These are phyloP conservation scores for Chalara sp. DNA, from an alignment of 2,329 filamentous ascomycete species.

Conservation along the genomic window DNA sequence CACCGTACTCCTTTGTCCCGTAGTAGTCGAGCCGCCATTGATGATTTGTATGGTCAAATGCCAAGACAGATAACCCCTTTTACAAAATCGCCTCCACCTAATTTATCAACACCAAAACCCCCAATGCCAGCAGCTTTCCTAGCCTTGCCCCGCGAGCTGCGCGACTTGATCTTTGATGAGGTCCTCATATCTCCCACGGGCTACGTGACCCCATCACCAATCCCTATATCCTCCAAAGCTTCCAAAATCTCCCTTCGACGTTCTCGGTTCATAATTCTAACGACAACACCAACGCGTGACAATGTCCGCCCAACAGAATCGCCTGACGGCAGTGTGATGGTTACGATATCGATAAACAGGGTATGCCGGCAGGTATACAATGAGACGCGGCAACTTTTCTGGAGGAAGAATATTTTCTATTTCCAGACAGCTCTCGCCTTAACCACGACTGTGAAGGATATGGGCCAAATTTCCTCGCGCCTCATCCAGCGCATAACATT, in stretches of 20 bases:
- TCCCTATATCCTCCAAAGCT: not conserved
- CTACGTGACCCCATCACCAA: not conserved
- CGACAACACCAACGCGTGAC: too few species aligned
- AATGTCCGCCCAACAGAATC: not conserved
- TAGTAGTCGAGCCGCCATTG: too few species aligned
- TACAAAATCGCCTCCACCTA: too few species aligned
- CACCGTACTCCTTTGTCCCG: too few species aligned
- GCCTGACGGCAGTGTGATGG: not conserved
- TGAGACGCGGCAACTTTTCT: not conserved
- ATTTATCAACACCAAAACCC: not conserved
- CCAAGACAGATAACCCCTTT: too few species aligned
- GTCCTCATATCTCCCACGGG: constrained; percentile 3
- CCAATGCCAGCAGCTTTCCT: constrained; percentile 10
- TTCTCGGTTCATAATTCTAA: not conserved
- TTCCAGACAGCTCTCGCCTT: not conserved
- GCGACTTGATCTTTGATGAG: constrained; percentile 10
- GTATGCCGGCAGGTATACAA: not conserved
- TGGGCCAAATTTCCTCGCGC: constrained; percentile 4
- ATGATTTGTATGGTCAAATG: too few species aligned
- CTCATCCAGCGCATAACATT: not conserved
- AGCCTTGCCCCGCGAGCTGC: constrained; percentile 11
- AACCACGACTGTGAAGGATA: constrained; percentile 5
- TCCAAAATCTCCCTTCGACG: not conserved
- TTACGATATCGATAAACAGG: not conserved
- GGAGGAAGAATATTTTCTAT: not conserved